Evolutionary conservation across 75 land plant genomes (phyloP).

Genomic region (Cupressus sempervirens): DNA sequence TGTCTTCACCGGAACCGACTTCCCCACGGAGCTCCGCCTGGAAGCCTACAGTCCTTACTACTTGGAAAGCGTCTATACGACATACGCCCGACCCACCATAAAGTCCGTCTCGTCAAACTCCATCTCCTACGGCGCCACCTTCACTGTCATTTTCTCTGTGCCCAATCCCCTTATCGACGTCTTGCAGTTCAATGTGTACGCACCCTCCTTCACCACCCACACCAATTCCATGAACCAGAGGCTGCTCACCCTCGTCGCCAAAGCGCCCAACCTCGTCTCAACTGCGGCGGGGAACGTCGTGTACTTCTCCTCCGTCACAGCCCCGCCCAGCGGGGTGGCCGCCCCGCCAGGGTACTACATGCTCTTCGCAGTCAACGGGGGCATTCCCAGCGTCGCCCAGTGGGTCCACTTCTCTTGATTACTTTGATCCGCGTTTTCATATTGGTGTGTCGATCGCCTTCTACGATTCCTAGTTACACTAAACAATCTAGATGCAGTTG

Average conservation of each 20-base stretch:
- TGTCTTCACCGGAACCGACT: constrained; percentile 32
- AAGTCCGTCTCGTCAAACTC: neutral
- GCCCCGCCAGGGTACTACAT: constrained; percentile 66
- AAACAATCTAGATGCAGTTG: no score
- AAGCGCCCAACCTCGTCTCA: neutral
- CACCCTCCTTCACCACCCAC: constrained; percentile 61
- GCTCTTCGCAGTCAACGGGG: constrained; percentile 39
- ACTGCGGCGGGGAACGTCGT: neutral
- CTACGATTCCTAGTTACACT: no score
- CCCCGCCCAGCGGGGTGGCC: constrained; percentile 39
- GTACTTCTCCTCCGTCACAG: constrained; percentile 13
- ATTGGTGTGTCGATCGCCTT: neutral
- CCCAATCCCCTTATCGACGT: neutral
- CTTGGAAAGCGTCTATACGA: neutral
- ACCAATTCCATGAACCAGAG: constrained; percentile 58
- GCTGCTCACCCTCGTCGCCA: constrained; percentile 30
- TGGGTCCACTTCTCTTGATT: constrained; percentile 37
- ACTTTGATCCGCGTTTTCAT: neutral
- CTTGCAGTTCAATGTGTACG: constrained; percentile 28
- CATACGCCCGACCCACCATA: constrained; percentile 14
- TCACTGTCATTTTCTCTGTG: constrained; percentile 20
- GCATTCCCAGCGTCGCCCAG: constrained; percentile 37
- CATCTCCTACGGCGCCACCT: constrained; percentile 18
- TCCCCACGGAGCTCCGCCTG: constrained; percentile 62
- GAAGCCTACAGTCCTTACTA: constrained; percentile 42